phyloP scores from a whole-genome alignment of 2,329 filamentous ascomycete genomes.

The Colletotrichum godetiae region DNA sequence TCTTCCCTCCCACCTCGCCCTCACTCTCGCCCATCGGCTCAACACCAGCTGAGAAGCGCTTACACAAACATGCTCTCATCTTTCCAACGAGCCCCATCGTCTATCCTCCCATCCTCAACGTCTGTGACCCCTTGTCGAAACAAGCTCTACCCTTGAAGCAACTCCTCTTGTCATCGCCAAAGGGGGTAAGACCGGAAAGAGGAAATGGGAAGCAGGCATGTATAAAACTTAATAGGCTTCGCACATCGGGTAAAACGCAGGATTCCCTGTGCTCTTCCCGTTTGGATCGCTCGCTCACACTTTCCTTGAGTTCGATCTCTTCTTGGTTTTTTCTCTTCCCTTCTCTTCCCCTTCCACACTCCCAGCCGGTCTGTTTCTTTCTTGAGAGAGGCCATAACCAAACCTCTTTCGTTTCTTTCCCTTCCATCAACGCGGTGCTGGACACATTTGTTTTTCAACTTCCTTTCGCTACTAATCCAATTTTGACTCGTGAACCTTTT shows the following conservation, averaged over 20 bases:
- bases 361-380: constrained; percentile 16
- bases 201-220: not conserved
- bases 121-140: constrained; percentile 18
- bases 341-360: not conserved
- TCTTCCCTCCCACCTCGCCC: not conserved
- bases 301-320: constrained; percentile 12
- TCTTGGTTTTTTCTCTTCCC: not conserved
- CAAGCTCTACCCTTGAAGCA: constrained; percentile 26
- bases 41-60: not conserved
- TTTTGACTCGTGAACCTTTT: constrained; percentile 29
- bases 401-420: constrained; percentile 12
- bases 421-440: constrained; percentile 24
- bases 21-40: not conserved
- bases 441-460: constrained; percentile 12
- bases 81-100: not conserved
- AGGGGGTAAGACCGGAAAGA: not conserved
- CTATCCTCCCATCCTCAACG: not conserved
- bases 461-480: constrained; percentile 18
- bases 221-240: constrained; percentile 31
- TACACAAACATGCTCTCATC: not conserved
- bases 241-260: constrained; percentile 15
- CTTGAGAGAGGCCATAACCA: not conserved
- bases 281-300: constrained; percentile 23
- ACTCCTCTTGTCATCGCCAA: constrained; percentile 18
- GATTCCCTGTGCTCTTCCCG: constrained; percentile 15